phyloP scores from a whole-genome alignment of 2,329 filamentous ascomycete genomes.

The Xylaria hypoxylon region DNA sequence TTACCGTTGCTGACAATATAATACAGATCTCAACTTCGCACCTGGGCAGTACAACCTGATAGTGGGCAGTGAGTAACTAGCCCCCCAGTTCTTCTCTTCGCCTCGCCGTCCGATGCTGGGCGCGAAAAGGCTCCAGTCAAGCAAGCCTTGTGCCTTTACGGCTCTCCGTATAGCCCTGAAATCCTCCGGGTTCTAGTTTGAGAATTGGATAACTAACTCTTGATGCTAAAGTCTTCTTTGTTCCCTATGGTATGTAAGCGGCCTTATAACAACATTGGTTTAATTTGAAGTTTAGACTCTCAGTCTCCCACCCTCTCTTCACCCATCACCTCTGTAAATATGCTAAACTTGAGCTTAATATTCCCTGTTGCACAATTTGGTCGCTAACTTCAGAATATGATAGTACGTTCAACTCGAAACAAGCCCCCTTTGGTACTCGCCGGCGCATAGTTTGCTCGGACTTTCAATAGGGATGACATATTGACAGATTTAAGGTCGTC shows the following conservation, averaged over 20 bases:
- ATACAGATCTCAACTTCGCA: slow-evolving; percentile 67
- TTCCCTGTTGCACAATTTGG: not conserved
- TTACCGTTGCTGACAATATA: slow-evolving; percentile 11
- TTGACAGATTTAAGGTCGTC: slow-evolving; percentile 59
- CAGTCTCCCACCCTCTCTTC: not conserved
- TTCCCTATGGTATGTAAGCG: slow-evolving; percentile 61
- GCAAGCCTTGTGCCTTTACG: not conserved
- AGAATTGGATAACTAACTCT: slow-evolving; percentile 15
- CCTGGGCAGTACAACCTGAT: slow-evolving; percentile 76
- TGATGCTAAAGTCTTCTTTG: slow-evolving; percentile 36
- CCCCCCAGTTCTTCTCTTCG: not conserved
- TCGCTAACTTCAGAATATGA: slow-evolving; percentile 15
- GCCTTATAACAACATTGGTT: too few relatives aligned
- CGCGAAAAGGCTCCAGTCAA: not conserved
- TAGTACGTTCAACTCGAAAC: slow-evolving; percentile 26
- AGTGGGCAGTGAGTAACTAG: slow-evolving; percentile 58
- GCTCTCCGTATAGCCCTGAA: not conserved
- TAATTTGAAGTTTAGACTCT: too few relatives aligned
- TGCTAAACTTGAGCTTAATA: not conserved
- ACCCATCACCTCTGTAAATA: not conserved
- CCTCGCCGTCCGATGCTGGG: not conserved
- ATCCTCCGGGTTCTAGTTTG: too few relatives aligned
- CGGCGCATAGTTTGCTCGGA: not conserved
- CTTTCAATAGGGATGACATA: not conserved
- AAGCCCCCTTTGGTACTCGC: not conserved